These are phyloP conservation scores for Fusarium succisae DNA, from an alignment of 2,329 filamentous ascomycete species.

Conservation along the genomic window DNA sequence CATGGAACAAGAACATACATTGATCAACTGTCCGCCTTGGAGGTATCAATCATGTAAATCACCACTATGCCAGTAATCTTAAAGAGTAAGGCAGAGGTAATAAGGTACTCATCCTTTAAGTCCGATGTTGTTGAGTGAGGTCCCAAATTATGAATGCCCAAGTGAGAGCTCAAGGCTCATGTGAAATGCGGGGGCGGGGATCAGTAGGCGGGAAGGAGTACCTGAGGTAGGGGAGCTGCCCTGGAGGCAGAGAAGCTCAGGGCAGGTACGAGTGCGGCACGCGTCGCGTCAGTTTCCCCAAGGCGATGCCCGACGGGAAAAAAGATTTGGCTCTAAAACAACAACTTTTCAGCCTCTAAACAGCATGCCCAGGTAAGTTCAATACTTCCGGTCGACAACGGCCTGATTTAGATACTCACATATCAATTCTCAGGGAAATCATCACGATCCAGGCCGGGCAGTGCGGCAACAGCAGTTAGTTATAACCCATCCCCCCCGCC, in stretches of 20 bases:
- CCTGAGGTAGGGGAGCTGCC: neutral
- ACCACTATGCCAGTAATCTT: neutral
- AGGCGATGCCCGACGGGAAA: conserved; percentile 13
- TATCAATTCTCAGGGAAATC: conserved; percentile 76
- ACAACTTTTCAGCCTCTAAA: conserved; percentile 17
- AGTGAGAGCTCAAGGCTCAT: neutral
- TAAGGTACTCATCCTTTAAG: neutral
- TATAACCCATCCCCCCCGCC: conserved; percentile 21
- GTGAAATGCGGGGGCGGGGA: conserved; percentile 35
- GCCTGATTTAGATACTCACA: conserved; percentile 3
- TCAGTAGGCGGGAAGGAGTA: neutral
- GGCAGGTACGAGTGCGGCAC: conserved; percentile 22
- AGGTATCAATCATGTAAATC: neutral
- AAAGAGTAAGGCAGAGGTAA: neutral
- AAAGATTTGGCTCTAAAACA: conserved; percentile 25
- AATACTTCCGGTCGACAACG: neutral
- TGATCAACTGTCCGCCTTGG: neutral
- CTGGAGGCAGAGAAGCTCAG: conserved; percentile 1
- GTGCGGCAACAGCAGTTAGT: conserved; percentile 98
- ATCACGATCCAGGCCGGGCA: conserved; percentile 99
- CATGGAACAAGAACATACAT: neutral
- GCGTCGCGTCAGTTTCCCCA: conserved; percentile 32
- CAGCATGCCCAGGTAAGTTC: conserved; percentile 41
- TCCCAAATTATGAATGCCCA: neutral
- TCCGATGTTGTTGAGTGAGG: neutral